Percentiles rank a stretch among this genome's conserved stretches.
Evolutionary conservation across 768 basidiomycete genomes (phyloP).

Genomic region (Clavaria fumosa): DNA sequence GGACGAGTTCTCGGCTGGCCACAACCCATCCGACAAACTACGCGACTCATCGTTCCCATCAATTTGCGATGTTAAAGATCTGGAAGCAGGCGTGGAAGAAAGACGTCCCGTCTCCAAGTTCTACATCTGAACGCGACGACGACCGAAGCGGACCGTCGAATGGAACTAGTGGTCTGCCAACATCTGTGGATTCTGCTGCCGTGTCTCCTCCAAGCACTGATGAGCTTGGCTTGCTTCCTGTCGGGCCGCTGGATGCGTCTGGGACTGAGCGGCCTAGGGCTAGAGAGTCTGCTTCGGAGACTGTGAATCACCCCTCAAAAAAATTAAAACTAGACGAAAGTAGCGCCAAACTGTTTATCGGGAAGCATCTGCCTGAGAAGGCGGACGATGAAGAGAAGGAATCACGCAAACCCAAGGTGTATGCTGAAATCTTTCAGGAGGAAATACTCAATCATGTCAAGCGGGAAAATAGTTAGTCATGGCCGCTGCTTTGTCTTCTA

Average conservation of each 20-base stretch:
- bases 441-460: constrained; percentile 20
- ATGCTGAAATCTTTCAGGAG: constrained; percentile 15
- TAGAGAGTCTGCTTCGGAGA: background rate
- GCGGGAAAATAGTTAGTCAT: constrained; percentile 23
- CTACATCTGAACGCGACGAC: constrained; percentile 6
- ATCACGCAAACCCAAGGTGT: too few relatives aligned
- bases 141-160: constrained; percentile 16
- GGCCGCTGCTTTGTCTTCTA: background rate
- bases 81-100: constrained; percentile 36
- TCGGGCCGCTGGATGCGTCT: constrained; percentile 5
- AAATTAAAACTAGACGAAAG: constrained; percentile 11
- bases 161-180: constrained; percentile 15
- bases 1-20: too few relatives aligned
- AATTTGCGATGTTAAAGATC: constrained; percentile 28
- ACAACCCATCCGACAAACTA: too few relatives aligned
- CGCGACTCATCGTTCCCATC: too few relatives aligned
- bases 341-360: constrained; percentile 18
- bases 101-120: constrained; percentile 5
- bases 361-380: constrained; percentile 23
- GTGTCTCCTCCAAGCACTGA: constrained; percentile 11
- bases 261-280: background rate
- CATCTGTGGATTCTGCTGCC: constrained; percentile 14
- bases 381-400: too few relatives aligned
- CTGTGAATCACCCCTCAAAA: constrained; percentile 4
- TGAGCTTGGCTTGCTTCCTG: constrained; percentile 7